These are phyloP conservation scores for Erysimum cheiranthoides DNA, from an alignment of 345 rosid species.

Conservation along the genomic window DNA sequence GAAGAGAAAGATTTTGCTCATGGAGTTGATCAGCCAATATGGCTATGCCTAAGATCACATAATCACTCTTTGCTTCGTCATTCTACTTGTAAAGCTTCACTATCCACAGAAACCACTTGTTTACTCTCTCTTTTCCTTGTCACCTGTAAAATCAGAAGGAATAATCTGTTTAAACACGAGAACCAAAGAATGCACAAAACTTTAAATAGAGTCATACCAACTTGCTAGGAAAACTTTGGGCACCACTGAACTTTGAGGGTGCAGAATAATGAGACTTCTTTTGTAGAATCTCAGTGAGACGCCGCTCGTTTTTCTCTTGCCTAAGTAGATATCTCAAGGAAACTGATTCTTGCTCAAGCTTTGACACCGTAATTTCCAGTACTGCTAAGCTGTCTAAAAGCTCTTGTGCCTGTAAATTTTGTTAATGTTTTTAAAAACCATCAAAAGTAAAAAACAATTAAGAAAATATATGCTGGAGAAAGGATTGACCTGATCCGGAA, in stretches of 20 bases:
- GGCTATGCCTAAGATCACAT: conserved; percentile 25
- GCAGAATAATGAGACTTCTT: conserved; percentile 53
- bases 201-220: conserved; percentile 35
- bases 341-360: conserved; percentile 79
- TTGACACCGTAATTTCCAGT: conserved; percentile 70
- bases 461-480: conserved; percentile 10
- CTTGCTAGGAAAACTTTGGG: conserved; percentile 39
- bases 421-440: not conserved
- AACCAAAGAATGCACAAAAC: not conserved
- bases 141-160: conserved; percentile 28
- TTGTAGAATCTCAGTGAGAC: conserved; percentile 63
- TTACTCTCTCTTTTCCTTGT: conserved; percentile 42
- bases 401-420: conserved; percentile 66
- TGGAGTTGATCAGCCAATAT: conserved; percentile 16
- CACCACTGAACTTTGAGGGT: conserved; percentile 36
- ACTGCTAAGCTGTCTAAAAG: conserved; percentile 73
- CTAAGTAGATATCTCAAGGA: conserved; percentile 69
- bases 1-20: conserved; percentile 10
- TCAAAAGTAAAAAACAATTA: not conserved
- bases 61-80: conserved; percentile 33
- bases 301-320: conserved; percentile 86
- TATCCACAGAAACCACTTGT: conserved; percentile 34
- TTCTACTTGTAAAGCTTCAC: conserved; percentile 38
- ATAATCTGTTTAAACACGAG: not conserved
- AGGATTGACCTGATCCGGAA: conserved; percentile 71